Conservation (phyloP, 306 rosid genomes). For the Vachellia pachyceras region DNA sequence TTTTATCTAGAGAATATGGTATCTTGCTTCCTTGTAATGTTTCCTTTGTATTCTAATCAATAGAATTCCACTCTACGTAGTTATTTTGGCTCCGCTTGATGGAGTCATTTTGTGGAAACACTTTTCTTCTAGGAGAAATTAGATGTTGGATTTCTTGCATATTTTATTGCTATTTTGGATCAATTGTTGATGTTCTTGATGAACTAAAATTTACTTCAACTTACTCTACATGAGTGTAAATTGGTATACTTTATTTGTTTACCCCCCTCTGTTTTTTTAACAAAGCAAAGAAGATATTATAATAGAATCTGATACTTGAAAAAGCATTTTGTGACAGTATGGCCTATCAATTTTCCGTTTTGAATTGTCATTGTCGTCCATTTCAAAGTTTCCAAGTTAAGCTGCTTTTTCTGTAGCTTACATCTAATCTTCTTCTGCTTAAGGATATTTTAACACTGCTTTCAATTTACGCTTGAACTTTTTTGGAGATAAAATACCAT, state of each 20-base stretch:
- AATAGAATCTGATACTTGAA: not conserved
- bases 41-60: not conserved
- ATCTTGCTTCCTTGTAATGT: not conserved
- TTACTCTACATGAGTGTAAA: not conserved
- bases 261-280: not conserved
- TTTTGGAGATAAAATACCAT: not conserved
- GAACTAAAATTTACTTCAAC: not conserved
- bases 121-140: not conserved
- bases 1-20: not conserved
- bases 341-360: not conserved
- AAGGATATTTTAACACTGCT: not conserved
- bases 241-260: not conserved
- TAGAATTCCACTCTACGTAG: not conserved
- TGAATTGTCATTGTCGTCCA: not conserved
- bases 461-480: not conserved
- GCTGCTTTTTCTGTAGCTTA: not conserved
- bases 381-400: slow-evolving; percentile 13
- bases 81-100: not conserved
- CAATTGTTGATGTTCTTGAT: not conserved
- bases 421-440: not conserved
- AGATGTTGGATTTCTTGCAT: not conserved
- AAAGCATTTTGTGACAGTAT: not conserved
- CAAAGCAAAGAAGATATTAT: not conserved
- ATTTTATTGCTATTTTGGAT: slow-evolving; percentile 14
- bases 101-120: not conserved